Evolutionary conservation across 805 yeast species (phyloP).

Genomic region (Lipomyces sp.): DNA sequence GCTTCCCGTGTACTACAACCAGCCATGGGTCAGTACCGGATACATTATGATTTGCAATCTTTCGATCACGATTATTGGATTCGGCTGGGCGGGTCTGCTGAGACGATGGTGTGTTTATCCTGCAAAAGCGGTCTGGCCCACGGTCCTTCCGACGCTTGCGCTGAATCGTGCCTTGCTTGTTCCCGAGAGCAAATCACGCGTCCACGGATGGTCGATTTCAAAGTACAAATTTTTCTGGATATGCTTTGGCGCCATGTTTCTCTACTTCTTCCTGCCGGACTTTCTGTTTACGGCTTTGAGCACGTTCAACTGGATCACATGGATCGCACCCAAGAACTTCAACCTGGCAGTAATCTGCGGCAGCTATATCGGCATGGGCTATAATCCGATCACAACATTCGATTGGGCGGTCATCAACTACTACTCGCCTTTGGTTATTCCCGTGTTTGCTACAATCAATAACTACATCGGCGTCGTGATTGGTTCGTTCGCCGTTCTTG

Average conservation of each 20-base stretch:
- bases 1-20: conserved; percentile 45
- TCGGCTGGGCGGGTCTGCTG: conserved; percentile 64
- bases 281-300: conserved; percentile 58
- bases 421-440: conserved; percentile 53
- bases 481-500: conserved; percentile 37
- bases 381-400: conserved; percentile 59
- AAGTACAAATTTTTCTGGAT: conserved; percentile 48
- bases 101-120: conserved; percentile 43
- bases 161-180: conserved; percentile 40
- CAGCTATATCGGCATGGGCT: conserved; percentile 55
- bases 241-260: conserved; percentile 42
- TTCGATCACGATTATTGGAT: conserved; percentile 59
- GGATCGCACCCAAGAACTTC: conserved; percentile 58
- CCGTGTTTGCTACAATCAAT: conserved; percentile 51
- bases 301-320: conserved; percentile 56
- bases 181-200: conserved; percentile 35
- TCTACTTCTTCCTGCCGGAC: conserved; percentile 61
- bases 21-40: conserved; percentile 38
- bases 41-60: conserved; percentile 52
- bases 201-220: conserved; percentile 61
- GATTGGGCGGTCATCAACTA: conserved; percentile 56
- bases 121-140: conserved; percentile 54
- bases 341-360: conserved; percentile 65
- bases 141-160: conserved; percentile 57
- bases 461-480: conserved; percentile 37